These are phyloP conservation scores for Mycena rosella DNA, from an alignment of 768 basidiomycete species.

Conservation along the genomic window DNA sequence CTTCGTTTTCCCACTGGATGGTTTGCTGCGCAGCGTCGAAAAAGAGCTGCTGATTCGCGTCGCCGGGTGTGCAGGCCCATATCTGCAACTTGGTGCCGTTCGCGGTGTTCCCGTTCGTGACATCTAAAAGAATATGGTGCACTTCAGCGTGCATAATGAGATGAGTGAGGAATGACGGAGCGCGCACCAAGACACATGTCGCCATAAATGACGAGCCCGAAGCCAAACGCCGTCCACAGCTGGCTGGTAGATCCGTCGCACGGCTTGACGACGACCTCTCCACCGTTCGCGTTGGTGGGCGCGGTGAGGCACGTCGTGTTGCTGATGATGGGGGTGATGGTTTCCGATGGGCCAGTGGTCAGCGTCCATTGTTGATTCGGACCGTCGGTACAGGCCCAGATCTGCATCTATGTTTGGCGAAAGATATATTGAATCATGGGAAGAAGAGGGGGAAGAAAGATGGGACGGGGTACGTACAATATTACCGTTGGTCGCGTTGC, in stretches of 20 bases:
- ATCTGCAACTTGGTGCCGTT: constrained; percentile 44
- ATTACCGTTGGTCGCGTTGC: constrained; percentile 34
- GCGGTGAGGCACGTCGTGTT: constrained; percentile 24
- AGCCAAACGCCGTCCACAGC: constrained; percentile 8
- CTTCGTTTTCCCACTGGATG: constrained; percentile 31
- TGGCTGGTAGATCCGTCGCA: constrained; percentile 22
- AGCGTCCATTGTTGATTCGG: constrained; percentile 39
- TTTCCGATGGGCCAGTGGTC: constrained; percentile 18
- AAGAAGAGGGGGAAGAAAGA: neutral
- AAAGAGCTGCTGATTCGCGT: constrained; percentile 36
- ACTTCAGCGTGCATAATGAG: neutral
- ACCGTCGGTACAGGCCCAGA: constrained; percentile 41
- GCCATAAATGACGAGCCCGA: constrained; percentile 9
- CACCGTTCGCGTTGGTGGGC: neutral
- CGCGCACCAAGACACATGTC: constrained; percentile 21
- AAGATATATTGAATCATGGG: constrained; percentile 2
- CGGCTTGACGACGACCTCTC: constrained; percentile 6
- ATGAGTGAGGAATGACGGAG: neutral
- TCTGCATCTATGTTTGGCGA: constrained; percentile 37
- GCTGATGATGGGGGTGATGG: neutral
- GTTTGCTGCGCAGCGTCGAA: neutral
- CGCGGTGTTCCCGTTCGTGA: constrained; percentile 19
- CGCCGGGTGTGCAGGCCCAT: constrained; percentile 39
- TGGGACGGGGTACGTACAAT: constrained; percentile 9
- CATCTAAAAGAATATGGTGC: neutral